phyloP scores from a whole-genome alignment of 2,329 filamentous ascomycete species.

The Aspergillus ochraceus region DNA sequence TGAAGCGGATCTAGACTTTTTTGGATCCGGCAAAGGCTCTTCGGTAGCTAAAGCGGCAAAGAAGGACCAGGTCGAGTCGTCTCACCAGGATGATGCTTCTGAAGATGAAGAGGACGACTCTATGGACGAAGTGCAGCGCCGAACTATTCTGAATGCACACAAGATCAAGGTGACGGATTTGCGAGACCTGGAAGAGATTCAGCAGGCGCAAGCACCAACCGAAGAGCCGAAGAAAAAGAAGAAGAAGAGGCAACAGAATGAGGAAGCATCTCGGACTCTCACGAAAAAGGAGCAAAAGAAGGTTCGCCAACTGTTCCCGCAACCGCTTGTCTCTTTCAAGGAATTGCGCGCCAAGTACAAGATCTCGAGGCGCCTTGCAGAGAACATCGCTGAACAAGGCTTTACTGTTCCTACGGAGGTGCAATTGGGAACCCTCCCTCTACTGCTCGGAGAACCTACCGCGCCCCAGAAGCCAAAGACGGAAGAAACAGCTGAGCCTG shows the following conservation, averaged over 20 bases:
- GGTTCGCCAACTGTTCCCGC: slow-evolving; percentile 66
- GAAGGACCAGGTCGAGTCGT: slow-evolving; percentile 14
- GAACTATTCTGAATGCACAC: slow-evolving; percentile 73
- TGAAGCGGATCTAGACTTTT: slow-evolving; percentile 38
- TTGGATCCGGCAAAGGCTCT: slow-evolving; percentile 31
- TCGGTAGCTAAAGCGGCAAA: slow-evolving; percentile 20
- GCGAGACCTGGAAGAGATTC: slow-evolving; percentile 49
- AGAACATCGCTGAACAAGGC: slow-evolving; percentile 80
- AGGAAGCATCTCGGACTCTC: slow-evolving; percentile 40
- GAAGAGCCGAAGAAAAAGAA: slow-evolving; percentile 50
- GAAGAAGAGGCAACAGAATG: slow-evolving; percentile 59
- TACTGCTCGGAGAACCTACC: slow-evolving; percentile 61
- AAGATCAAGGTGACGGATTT: slow-evolving; percentile 81
- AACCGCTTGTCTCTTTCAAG: slow-evolving; percentile 74
- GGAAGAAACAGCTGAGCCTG: slow-evolving; percentile 49
- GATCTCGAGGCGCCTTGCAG: slow-evolving; percentile 70
- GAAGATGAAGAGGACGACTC: slow-evolving; percentile 25
- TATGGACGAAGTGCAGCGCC: slow-evolving; percentile 70
- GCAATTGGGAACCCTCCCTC: slow-evolving; percentile 79
- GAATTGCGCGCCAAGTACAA: slow-evolving; percentile 70
- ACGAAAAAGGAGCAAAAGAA: slow-evolving; percentile 53
- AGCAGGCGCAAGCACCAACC: slow-evolving; percentile 21
- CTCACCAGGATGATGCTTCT: slow-evolving; percentile 24
- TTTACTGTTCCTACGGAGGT: slow-evolving; percentile 91
- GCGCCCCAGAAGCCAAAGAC: slow-evolving; percentile 40